Base-by-base conservation (phyloP, 78 protist genomes). In the Dictyostelium citrinum region DNA sequence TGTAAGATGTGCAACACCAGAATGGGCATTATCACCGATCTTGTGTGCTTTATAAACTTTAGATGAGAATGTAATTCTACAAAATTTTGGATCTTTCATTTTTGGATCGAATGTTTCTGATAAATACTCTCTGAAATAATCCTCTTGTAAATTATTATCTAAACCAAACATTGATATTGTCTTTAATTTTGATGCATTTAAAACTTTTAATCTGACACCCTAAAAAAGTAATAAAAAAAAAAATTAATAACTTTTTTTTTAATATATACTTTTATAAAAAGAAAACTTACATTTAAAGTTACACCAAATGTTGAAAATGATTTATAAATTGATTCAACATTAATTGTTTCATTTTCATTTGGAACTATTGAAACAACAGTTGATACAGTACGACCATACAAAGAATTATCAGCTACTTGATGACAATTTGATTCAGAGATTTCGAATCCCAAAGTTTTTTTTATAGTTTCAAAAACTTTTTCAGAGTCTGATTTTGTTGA, bases 191-290 rank as follows among this genome's bases (percentile, higher is more conserved):
- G 35, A 2, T 29, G 72, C 37, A 14, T 49, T 17, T 27, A 80
- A 46, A 55, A n/a, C 24, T 55, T 80, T 49, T 33, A 10, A 33
- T 80, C 84, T 80, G 2, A 20, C 4, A 10, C 84, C 84, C 84
- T 80, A 80, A 43, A 9, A 43, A 55, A 10, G 22, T 55, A 35
- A 31, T 29, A 20, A 12, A 12, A 35, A 33, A 14, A 16, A 20
- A 78, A 24, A 45, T 77, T 45, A 12, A 77, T 64, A 22, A 16
- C 33, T 61, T 1, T 24, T 27, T 17, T 35, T 31, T 20, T 76
- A 16, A 24, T 39, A 9, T 10, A 24, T 24, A 22, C 22, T 31
- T 68, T 68, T 17, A 45, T n/a, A 46, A 2, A 45, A 29, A 49
- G 0, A 22, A n/a, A 20, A 80, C 72, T 27, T 80, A 80, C 84